phyloP scores from a whole-genome alignment of 2,329 filamentous ascomycete genomes.

The Epichloe gansuensis region DNA sequence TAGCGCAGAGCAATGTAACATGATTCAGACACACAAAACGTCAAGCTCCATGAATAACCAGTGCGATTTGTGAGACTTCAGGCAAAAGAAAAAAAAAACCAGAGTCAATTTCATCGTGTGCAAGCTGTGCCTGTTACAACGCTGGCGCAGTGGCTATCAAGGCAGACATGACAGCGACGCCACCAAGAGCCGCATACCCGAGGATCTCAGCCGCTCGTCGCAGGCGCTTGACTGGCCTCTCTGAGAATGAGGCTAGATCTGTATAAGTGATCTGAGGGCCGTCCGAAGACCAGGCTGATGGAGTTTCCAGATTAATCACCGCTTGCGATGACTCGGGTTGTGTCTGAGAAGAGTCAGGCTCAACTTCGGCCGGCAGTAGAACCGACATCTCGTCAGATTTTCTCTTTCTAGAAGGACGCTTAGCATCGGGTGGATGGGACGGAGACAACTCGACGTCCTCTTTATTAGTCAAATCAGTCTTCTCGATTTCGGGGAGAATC shows the following conservation, averaged over 20 bases:
- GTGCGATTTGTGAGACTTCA: neutral
- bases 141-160: conserved; percentile 26
- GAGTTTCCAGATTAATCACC: neutral
- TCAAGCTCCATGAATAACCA: neutral
- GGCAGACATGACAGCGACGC: conserved; percentile 27
- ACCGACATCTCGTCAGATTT: conserved; percentile 4
- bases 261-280: neutral
- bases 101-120: neutral
- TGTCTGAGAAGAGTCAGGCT: conserved; percentile 2
- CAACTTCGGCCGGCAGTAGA: conserved; percentile 1
- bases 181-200: conserved; percentile 25
- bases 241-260: neutral
- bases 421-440: neutral
- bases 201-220: conserved; percentile 23
- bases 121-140: conserved; percentile 7
- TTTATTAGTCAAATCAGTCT: neutral
- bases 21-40: conserved; percentile 1
- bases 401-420: neutral
- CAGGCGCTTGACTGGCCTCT: conserved; percentile 19
- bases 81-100: neutral
- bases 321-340: neutral
- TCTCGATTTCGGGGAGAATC: neutral
- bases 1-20: neutral
- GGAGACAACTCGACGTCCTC: neutral
- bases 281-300: neutral